Conservation (phyloP, 2,329 filamentous ascomycete genomes). For the Fusarium sp. region DNA sequence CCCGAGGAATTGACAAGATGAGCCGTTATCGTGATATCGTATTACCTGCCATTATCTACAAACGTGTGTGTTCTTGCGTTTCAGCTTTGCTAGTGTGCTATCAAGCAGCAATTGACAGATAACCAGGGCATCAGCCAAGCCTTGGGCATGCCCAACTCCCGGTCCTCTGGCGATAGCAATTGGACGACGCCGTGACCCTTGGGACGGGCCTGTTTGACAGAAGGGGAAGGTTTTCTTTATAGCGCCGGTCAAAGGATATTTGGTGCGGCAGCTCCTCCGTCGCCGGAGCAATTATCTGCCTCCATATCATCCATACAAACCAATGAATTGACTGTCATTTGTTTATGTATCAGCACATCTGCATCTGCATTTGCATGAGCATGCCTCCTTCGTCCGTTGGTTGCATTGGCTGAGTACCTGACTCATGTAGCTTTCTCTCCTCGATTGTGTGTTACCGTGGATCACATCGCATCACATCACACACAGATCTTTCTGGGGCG, state of each 20-base stretch:
- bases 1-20: not conserved
- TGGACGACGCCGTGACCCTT: not conserved
- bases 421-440: not conserved
- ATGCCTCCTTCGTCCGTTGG: not conserved
- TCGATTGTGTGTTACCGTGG: not conserved
- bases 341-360: not conserved
- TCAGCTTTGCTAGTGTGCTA: not conserved
- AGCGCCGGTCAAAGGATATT: conserved; percentile 24
- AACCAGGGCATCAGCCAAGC: conserved; percentile 10
- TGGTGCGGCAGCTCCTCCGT: conserved; percentile 4
- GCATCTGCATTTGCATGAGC: not conserved
- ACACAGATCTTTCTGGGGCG: conserved; percentile 1
- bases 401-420: not conserved
- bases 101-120: not conserved
- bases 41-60: conserved; percentile 1
- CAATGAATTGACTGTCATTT: not conserved
- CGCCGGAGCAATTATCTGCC: not conserved
- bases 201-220: conserved; percentile 24
- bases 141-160: conserved; percentile 9
- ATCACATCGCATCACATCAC: not conserved
- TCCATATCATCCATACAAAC: not conserved
- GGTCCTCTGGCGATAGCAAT: not conserved
- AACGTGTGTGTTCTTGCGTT: conserved; percentile 7
- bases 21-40: not conserved
- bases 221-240: conserved; percentile 37